Evolutionary conservation across 345 rosid species (phyloP).

Genomic region (Eucalyptus cloeziana): DNA sequence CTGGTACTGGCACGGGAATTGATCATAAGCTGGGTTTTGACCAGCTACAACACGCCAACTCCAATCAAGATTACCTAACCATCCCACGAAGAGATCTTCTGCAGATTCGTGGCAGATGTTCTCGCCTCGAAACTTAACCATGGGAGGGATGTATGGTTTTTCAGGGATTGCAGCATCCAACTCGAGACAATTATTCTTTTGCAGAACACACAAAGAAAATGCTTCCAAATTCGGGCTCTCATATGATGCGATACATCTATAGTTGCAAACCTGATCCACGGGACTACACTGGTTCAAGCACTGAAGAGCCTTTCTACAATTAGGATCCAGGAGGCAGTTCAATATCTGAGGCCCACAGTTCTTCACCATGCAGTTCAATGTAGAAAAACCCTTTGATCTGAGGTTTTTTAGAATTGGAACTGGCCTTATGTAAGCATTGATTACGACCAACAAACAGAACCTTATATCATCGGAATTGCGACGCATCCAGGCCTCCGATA

Average conservation of each 20-base stretch:
- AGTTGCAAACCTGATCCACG: constrained; percentile 88
- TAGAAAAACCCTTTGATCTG: constrained; percentile 84
- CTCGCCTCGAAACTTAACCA: constrained; percentile 51
- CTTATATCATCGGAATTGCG: constrained; percentile 79
- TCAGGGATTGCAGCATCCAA: constrained; percentile 72
- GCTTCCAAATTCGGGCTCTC: constrained; percentile 81
- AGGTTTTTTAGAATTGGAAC: constrained; percentile 68
- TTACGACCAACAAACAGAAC: constrained; percentile 69
- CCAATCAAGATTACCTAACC: constrained; percentile 74
- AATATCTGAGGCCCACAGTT: constrained; percentile 83
- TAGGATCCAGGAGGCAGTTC: constrained; percentile 74
- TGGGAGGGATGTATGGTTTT: constrained; percentile 55
- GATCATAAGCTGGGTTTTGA: constrained; percentile 94
- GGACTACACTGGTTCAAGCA: constrained; percentile 90
- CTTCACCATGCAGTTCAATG: constrained; percentile 72
- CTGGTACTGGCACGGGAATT: constrained; percentile 93
- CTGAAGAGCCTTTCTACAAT: constrained; percentile 85
- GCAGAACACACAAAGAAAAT: constrained; percentile 75
- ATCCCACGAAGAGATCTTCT: constrained; percentile 87
- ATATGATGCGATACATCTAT: constrained; percentile 88
- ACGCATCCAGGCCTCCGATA: constrained; percentile 81
- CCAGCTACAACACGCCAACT: constrained; percentile 96
- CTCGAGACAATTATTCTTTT: constrained; percentile 79
- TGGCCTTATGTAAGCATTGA: constrained; percentile 78
- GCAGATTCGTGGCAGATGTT: constrained; percentile 54